phyloP scores from a whole-genome alignment of 2,329 filamentous ascomycete species.

The Acrodontium crateriforme region DNA sequence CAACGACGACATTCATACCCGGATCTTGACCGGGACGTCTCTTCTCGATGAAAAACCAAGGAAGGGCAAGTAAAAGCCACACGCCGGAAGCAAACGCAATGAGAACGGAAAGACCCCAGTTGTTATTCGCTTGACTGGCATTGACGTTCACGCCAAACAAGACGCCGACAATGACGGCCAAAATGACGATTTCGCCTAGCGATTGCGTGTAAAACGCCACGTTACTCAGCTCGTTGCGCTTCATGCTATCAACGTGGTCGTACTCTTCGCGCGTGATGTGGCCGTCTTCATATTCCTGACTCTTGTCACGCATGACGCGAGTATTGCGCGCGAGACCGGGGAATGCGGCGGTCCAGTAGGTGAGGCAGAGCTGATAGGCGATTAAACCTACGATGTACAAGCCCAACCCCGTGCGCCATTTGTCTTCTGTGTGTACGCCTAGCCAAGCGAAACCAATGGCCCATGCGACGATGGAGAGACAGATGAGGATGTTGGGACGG shows the following conservation, averaged over 20 bases:
- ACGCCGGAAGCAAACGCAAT: slow-evolving; percentile 51
- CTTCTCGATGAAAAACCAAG: slow-evolving; percentile 56
- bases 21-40: slow-evolving; percentile 44
- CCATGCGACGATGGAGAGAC: slow-evolving; percentile 46
- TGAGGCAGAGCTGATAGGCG: slow-evolving; percentile 52
- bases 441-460: slow-evolving; percentile 54
- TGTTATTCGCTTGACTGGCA: slow-evolving; percentile 45
- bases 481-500: slow-evolving; percentile 48
- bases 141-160: slow-evolving; percentile 49
- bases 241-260: slow-evolving; percentile 46
- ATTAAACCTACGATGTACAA: slow-evolving; percentile 55
- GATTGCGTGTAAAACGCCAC: slow-evolving; percentile 51
- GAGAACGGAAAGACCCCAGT: slow-evolving; percentile 51
- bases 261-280: slow-evolving; percentile 46
- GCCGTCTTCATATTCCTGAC: slow-evolving; percentile 36
- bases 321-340: slow-evolving; percentile 44
- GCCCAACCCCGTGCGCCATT: slow-evolving; percentile 48
- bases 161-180: slow-evolving; percentile 51
- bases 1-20: slow-evolving; percentile 39
- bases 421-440: slow-evolving; percentile 44
- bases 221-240: slow-evolving; percentile 50
- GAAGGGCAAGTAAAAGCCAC: slow-evolving; percentile 49
- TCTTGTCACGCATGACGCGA: slow-evolving; percentile 34
- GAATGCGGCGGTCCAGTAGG: slow-evolving; percentile 56
- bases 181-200: slow-evolving; percentile 46